A percentile compares a stretch with the other conserved stretches of the same genome.
Conservation (phyloP, 2,329 filamentous ascomycete species). For the Calonectria fujianensis region DNA sequence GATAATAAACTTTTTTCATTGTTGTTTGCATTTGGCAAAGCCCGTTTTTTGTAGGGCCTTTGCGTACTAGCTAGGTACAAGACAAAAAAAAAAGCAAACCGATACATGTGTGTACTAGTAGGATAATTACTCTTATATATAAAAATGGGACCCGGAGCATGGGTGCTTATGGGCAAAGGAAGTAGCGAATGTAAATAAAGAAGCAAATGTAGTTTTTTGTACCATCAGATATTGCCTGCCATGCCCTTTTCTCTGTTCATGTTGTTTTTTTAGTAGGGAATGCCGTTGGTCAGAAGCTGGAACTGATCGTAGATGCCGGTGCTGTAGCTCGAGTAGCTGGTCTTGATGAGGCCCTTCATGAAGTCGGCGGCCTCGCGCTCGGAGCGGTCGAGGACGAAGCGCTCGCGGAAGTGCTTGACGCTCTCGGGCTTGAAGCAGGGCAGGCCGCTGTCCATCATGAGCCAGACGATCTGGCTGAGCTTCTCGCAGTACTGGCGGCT, state of each 20-base stretch:
- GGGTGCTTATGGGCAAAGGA: background rate
- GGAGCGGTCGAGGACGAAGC: slow-evolving; percentile 93
- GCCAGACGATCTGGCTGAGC: slow-evolving; percentile 89
- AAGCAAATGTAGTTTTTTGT: background rate
- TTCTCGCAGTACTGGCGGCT: slow-evolving; percentile 91
- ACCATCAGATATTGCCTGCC: background rate
- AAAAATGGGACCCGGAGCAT: slow-evolving; percentile 4
- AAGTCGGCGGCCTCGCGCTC: slow-evolving; percentile 97
- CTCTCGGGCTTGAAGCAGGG: slow-evolving; percentile 99
- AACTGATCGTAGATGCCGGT: slow-evolving; percentile 99
- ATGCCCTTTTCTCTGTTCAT: background rate
- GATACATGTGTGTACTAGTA: slow-evolving; percentile 23
- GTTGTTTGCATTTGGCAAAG: slow-evolving; percentile 2
- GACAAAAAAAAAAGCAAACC: slow-evolving; percentile 26
- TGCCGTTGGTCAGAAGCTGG: slow-evolving; percentile 96
- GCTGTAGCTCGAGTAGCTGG: slow-evolving; percentile 91
- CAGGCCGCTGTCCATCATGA: slow-evolving; percentile 97
- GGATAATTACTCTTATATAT: slow-evolving; percentile 28
- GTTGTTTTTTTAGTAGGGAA: slow-evolving; percentile 82
- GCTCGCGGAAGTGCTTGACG: slow-evolving; percentile 91
- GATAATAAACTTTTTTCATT: slow-evolving; percentile 10
- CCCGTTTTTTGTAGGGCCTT: background rate
- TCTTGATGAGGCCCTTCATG: slow-evolving; percentile 91
- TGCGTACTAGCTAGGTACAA: slow-evolving; percentile 17
- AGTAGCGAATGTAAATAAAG: slow-evolving; percentile 13